Base-by-base conservation (phyloP, 176 grass and related monocot genomes). In the Saccharum officinarum region DNA sequence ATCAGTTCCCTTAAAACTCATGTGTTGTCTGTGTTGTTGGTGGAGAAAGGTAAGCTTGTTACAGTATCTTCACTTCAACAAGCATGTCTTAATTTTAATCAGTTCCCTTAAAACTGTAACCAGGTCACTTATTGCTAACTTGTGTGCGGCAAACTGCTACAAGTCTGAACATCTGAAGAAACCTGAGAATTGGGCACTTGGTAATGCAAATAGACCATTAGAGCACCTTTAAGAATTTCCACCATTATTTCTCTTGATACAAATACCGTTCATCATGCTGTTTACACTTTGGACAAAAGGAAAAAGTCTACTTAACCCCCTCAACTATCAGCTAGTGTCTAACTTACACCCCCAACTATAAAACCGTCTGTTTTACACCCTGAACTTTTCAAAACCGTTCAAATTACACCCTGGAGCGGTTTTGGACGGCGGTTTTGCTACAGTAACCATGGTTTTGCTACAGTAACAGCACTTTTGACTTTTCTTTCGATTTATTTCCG, bases 21-120 rank as follows among this genome's bases (percentile, higher is more conserved):
- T n/a, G n/a, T n/a, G 91, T 89, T 75, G 91, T 92, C 41, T 97
- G 94, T 86, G 52, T 97, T 90, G 85, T 90, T 92, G 87, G 89
- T 88, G 87, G 87, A 73, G 94, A 94, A 90, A 93, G 94, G 91
- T 90, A 47, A 38, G 33, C 14, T 64, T 40, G 59, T 57, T 47
- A 38, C 39, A 34, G 1, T 42, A 1, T 33, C 6, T 41, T 13
- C 62, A 44, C 25, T 81, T 16, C 13, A 68, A 75, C 26, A 23
- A 65, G 15, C 3, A 25, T 8, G 0, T 4, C 23, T 80, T 74
- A 34, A 22, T 71, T 38, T 45, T 79, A 72, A 71, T 6, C 20
- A 20, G 62, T 88, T 72, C 31, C 34, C 4, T 73, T 74, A 87
- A 57, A 30, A 83, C 33, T 73, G 75, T 77, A 78, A 91, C 28